These are phyloP conservation scores for Meyerozyma elateridarum DNA, from an alignment of 1,139 yeast genomes.

Conservation along the genomic window DNA sequence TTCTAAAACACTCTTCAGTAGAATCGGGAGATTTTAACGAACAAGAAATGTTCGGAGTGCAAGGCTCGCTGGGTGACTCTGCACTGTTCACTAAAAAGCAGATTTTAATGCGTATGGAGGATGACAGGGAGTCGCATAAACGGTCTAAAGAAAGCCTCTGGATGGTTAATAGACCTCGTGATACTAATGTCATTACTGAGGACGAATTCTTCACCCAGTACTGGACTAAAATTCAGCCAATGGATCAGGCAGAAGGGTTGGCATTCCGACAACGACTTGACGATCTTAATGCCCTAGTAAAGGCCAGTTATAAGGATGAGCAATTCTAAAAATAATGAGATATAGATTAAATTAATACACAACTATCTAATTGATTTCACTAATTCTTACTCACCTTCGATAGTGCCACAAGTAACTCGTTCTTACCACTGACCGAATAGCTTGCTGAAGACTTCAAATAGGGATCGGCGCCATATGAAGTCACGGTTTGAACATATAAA, in stretches of 20 bases:
- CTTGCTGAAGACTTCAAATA: constrained; percentile 57
- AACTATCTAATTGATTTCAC: constrained; percentile 5
- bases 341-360: background rate
- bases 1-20: constrained; percentile 25
- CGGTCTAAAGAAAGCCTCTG: constrained; percentile 71
- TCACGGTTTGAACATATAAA: constrained; percentile 54
- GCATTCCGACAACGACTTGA: constrained; percentile 42
- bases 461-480: constrained; percentile 37
- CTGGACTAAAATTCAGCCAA: constrained; percentile 49
- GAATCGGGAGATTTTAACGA: constrained; percentile 22
- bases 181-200: constrained; percentile 32
- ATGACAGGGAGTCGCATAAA: constrained; percentile 80
- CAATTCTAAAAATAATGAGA: constrained; percentile 19
- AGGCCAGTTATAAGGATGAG: constrained; percentile 39
- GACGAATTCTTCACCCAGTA: constrained; percentile 55
- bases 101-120: constrained; percentile 74
- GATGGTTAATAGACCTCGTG: constrained; percentile 54
- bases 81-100: constrained; percentile 44
- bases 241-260: constrained; percentile 43
- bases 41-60: constrained; percentile 27
- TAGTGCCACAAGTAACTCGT: constrained; percentile 61
- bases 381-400: constrained; percentile 13
- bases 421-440: constrained; percentile 70
- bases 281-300: constrained; percentile 51
- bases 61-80: constrained; percentile 21